phyloP scores from a whole-genome alignment of 306 rosid species.

The Cucurbita argyrosperma region DNA sequence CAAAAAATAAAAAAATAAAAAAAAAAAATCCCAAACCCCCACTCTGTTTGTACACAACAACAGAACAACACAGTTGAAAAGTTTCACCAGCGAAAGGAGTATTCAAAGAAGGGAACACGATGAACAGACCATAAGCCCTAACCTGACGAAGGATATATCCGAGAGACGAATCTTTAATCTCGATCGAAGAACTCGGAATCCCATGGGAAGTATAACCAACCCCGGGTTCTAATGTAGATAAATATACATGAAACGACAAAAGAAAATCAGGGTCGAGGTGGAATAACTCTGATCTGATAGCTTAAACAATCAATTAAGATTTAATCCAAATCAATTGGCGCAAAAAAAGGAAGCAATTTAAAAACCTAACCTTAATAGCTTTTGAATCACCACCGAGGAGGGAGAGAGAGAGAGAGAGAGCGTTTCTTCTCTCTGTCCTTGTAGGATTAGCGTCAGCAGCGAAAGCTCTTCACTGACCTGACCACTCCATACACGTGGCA shows the following conservation, averaged over 20 bases:
- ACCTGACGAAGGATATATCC: constrained; percentile 21
- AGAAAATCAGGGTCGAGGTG: background rate
- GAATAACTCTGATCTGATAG: background rate
- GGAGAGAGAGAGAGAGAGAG: constrained; percentile 10
- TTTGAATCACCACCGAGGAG: constrained; percentile 39
- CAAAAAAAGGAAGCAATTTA: background rate
- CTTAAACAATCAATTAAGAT: background rate
- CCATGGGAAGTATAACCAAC: constrained; percentile 32
- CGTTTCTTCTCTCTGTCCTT: constrained; percentile 9
- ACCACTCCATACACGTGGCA: background rate
- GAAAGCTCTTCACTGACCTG: background rate
- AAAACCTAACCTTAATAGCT: constrained; percentile 50
- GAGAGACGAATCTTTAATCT: constrained; percentile 26
- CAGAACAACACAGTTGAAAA: background rate
- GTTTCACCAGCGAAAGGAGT: background rate
- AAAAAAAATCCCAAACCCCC: background rate
- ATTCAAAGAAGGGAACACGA: background rate
- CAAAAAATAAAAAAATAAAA: background rate
- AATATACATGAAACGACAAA: background rate
- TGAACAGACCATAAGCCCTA: constrained; percentile 1
- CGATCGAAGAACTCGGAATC: constrained; percentile 43
- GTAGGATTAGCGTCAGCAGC: background rate
- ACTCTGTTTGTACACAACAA: background rate
- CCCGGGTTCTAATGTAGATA: constrained; percentile 5
- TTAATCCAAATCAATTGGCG: background rate